Evolutionary conservation across 2,329 filamentous ascomycete species (phyloP), one percentile per base, ranked within the genome.

Genomic region (Scolecobasidium constrictum): DNA sequence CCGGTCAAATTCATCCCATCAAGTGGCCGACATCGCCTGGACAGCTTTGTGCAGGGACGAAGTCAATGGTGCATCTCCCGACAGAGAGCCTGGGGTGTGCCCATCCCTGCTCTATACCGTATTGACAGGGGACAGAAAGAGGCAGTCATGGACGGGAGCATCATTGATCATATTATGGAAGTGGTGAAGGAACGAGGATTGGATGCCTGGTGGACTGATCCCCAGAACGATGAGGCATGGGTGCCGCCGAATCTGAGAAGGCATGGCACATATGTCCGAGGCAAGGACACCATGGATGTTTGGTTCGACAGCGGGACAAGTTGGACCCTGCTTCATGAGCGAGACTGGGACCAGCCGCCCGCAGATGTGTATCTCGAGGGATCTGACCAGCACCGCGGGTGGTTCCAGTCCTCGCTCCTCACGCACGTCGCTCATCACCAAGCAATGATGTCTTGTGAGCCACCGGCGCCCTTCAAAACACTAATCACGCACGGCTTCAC

Each of bases 301-400:
- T 98, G 92, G 92, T 98, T 98, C 53, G 92, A 98, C 60, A 96
- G 92, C 50, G 92, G 92, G 4, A 94, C 84, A 39, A 94, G 86
- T 55, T 98, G 92, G 92, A 83, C 74, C 2, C 48, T 62, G 3
- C 59, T 61, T 19, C 55, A 52, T 6, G 57, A 51, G 22, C 53
- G 46, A 23, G 47, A 46, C 11, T 15, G 7, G 5, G 56, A 60
- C 20, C 49, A 57, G 43, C 50, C 79, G 59, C 48, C 68, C 18
- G 86, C 86, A 1, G 87, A 98, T 58, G 74, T 96, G 18, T 96
- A 94, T 57, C 73, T 96, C 3, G 92, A 98, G 65, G 92, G 92
- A 22, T 85, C 83, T 3, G 92, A 98, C 59, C 92, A 98, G 59
- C 92, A 98, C 61, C 82, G 92, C 31, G 92, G 92, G 21, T 98